Percentiles rank a stretch among this genome's conserved stretches.
phyloP scores from a whole-genome alignment of 768 basidiomycete species.

The Hypsizygus marmoreus region DNA sequence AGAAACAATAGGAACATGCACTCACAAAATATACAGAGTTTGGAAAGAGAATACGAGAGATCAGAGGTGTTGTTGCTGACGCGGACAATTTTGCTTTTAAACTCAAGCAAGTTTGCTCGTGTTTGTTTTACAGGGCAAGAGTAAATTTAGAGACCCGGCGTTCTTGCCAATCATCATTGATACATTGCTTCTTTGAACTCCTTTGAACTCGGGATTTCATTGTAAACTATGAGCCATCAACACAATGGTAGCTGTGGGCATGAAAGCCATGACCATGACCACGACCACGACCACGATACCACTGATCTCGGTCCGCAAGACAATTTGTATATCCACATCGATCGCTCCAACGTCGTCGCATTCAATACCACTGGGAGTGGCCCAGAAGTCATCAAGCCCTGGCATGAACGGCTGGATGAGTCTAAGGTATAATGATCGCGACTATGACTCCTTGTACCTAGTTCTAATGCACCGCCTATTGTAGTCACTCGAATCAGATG shows the following conservation, averaged over 20 bases:
- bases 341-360: conserved; percentile 77
- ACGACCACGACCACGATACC: conserved; percentile 60
- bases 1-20: conserved; percentile 18
- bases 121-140: conserved; percentile 1
- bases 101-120: too few species aligned
- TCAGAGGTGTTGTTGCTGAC: neutral
- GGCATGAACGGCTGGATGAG: conserved; percentile 78
- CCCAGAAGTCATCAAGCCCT: conserved; percentile 78
- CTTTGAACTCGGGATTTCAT: neutral
- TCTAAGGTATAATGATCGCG: conserved; percentile 48
- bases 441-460: conserved; percentile 1
- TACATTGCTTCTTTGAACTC: neutral
- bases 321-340: conserved; percentile 75
- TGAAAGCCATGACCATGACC: conserved; percentile 54
- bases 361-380: conserved; percentile 63
- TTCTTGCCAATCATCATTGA: neutral
- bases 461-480: conserved; percentile 6
- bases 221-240: conserved; percentile 51
- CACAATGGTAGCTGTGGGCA: conserved; percentile 59
- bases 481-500: conserved; percentile 85
- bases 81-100: too few species aligned
- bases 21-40: conserved; percentile 14
- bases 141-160: neutral
- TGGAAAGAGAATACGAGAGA: neutral
- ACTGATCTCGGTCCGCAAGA: conserved; percentile 60